phyloP scores from a whole-genome alignment of 2,329 filamentous ascomycete genomes.

The Pseudocercospora cruenta region DNA sequence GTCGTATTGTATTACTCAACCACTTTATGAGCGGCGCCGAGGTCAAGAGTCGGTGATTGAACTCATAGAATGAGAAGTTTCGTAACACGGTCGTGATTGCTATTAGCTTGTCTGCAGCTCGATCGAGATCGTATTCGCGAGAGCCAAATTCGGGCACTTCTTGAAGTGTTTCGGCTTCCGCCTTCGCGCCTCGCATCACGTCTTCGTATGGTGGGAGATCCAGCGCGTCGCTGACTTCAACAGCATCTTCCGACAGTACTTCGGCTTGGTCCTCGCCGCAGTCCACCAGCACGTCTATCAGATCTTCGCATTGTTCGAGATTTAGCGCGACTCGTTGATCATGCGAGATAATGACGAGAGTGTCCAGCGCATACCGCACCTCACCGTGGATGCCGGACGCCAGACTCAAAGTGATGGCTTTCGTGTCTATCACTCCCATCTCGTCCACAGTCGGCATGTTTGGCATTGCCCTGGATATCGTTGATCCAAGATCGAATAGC shows the following conservation, averaged over 20 bases:
- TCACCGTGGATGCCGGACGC: conserved; percentile 89
- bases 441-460: conserved; percentile 75
- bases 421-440: conserved; percentile 85
- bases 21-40: conserved; percentile 80
- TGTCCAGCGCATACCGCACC: conserved; percentile 86
- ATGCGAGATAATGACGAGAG: conserved; percentile 72
- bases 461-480: conserved; percentile 71
- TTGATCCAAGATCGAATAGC: conserved; percentile 65
- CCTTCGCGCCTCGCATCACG: conserved; percentile 74
- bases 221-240: conserved; percentile 84
- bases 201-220: conserved; percentile 86
- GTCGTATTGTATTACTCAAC: conserved; percentile 78
- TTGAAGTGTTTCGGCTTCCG: conserved; percentile 72
- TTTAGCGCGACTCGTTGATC: conserved; percentile 67
- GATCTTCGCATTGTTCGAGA: conserved; percentile 78
- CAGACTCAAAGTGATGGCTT: conserved; percentile 84
- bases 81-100: conserved; percentile 90
- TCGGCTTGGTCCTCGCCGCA: conserved; percentile 90
- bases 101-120: conserved; percentile 82
- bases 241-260: conserved; percentile 78
- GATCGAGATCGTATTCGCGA: conserved; percentile 77
- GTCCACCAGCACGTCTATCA: conserved; percentile 85
- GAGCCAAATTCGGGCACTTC: conserved; percentile 76
- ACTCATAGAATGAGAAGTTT: conserved; percentile 84
- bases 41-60: conserved; percentile 75